Percentiles rank a stretch among this genome's conserved stretches.
Evolutionary conservation across 805 yeast genomes (phyloP).

Genomic region (Yarrowia sp.): DNA sequence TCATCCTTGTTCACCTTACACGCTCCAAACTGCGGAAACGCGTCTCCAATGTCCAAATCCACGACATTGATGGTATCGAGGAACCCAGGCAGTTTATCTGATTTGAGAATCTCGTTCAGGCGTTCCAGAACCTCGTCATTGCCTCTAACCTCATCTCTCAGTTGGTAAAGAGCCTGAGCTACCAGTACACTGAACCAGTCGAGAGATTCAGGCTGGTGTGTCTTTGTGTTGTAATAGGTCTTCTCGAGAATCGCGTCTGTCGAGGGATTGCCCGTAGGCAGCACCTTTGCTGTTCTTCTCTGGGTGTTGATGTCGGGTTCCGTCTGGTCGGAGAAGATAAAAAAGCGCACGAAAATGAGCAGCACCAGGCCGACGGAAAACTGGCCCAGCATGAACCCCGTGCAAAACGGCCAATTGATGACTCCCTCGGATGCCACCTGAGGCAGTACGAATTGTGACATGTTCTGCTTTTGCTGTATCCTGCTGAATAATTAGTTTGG

Average conservation of each 20-base stretch:
- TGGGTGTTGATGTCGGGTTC: conserved; percentile 24
- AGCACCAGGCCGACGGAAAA: conserved; percentile 42
- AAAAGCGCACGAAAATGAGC: conserved; percentile 42
- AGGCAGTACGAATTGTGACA: conserved; percentile 23
- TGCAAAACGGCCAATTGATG: conserved; percentile 21
- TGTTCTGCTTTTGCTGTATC: neutral
- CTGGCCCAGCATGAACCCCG: conserved; percentile 44
- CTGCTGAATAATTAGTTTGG: conserved; percentile 6
- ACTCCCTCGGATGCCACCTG: conserved; percentile 11
- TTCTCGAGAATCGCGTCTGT: conserved; percentile 66
- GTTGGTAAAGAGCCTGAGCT: conserved; percentile 85
- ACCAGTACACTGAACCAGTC: conserved; percentile 96
- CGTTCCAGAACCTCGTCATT: conserved; percentile 83
- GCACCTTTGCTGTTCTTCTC: conserved; percentile 31
- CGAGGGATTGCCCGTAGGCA: conserved; percentile 34
- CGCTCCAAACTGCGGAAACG: conserved; percentile 91
- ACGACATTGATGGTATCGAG: conserved; percentile 74
- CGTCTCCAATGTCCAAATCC: conserved; percentile 90
- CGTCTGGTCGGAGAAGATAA: conserved; percentile 42
- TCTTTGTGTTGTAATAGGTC: conserved; percentile 85
- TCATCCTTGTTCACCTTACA: conserved; percentile 72
- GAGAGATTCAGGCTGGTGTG: conserved; percentile 83
- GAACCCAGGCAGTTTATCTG: conserved; percentile 70
- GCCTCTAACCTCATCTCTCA: conserved; percentile 82
- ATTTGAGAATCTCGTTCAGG: conserved; percentile 60